Evolutionary conservation across 1,284 basidiomycete genomes (phyloP).

Genomic region (Tausonia pullulans): DNA sequence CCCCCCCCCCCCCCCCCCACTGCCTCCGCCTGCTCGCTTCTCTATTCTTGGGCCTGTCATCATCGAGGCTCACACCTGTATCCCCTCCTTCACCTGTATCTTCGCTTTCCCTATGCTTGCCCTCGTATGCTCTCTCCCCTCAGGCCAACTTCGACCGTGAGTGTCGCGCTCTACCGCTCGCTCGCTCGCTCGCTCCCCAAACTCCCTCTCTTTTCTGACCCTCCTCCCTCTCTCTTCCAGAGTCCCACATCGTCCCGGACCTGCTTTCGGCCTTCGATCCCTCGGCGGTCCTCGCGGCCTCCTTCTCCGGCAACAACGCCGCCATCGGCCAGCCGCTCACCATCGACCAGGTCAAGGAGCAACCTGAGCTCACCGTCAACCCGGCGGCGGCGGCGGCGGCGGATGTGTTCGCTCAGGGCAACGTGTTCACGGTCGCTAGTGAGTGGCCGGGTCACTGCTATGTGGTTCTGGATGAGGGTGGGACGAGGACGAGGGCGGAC

Average conservation of each 20-base stretch:
- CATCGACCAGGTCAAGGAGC: constrained; percentile 30
- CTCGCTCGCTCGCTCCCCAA: neutral
- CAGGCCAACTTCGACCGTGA: constrained; percentile 14
- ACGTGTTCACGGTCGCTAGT: constrained; percentile 14
- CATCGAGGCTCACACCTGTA: constrained; percentile 1
- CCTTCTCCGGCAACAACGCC: constrained; percentile 39
- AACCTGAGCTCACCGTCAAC: constrained; percentile 7
- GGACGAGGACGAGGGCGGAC: too few relatives aligned
- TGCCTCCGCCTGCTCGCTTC: neutral
- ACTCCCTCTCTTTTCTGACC: neutral
- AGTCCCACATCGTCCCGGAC: constrained; percentile 44
- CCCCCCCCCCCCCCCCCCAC: neutral
- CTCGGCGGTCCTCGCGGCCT: constrained; percentile 41
- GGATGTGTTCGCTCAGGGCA: neutral
- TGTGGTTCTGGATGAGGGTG: neutral
- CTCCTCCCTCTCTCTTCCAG: neutral
- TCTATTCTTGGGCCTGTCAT: neutral
- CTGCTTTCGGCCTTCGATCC: constrained; percentile 47
- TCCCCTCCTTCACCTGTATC: neutral
- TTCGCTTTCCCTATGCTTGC: neutral
- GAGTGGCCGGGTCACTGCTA: too few relatives aligned
- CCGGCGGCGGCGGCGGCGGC: neutral
- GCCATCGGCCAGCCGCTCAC: constrained; percentile 46
- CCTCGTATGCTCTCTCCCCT: neutral
- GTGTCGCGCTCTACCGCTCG: neutral